Conservation (phyloP, 73 alveolate species). For the Paraurostyla sp. region DNA sequence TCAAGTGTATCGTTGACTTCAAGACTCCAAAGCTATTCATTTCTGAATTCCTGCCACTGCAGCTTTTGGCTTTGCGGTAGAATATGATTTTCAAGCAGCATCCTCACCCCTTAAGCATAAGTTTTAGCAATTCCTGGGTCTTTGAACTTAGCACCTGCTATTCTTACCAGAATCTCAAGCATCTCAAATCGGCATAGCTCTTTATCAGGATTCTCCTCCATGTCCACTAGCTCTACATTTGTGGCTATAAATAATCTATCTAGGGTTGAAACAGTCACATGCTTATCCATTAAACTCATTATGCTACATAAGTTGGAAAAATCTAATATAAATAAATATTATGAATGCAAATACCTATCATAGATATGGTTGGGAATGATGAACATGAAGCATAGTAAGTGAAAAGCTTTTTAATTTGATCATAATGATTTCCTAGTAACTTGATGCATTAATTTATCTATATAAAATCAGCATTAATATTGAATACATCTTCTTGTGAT, state of each 20-base stretch:
- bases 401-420: slow-evolving; percentile 4
- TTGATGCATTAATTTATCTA: not conserved
- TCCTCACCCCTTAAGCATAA: slow-evolving; percentile 51
- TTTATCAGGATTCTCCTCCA: slow-evolving; percentile 73
- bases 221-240: slow-evolving; percentile 32
- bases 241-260: slow-evolving; percentile 62
- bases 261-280: not conserved
- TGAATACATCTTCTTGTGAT: slow-evolving; percentile 50
- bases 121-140: slow-evolving; percentile 66
- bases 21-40: slow-evolving; percentile 64
- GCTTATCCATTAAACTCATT: not conserved
- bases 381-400: not conserved
- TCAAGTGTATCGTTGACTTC: slow-evolving; percentile 68
- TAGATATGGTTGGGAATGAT: slow-evolving; percentile 52
- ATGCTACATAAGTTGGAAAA: slow-evolving; percentile 1
- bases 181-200: slow-evolving; percentile 72
- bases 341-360: no score
- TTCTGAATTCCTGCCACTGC: slow-evolving; percentile 64
- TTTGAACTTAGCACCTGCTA: slow-evolving; percentile 73
- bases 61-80: not conserved
- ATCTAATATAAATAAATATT: no score
- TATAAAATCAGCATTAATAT: no score
- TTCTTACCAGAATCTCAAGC: slow-evolving; percentile 71
- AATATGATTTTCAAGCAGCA: slow-evolving; percentile 55
- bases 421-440: not conserved